phyloP scores from a whole-genome alignment of 2,329 filamentous ascomycete genomes.

The Penicillium sp. region DNA sequence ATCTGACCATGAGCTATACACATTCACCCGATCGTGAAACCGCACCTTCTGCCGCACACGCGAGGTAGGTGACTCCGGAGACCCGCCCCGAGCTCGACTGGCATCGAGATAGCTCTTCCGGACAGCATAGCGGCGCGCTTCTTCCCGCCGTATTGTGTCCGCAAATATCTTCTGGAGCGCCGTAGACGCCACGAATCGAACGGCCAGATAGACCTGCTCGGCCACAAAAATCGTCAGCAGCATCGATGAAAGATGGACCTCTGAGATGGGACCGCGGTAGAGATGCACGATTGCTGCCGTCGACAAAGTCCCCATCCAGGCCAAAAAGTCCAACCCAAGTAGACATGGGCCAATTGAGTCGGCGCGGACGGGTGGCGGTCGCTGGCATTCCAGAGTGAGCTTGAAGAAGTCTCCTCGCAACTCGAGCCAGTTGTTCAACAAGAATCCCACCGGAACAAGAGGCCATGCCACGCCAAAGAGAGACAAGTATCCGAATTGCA shows the following conservation, averaged over 20 bases:
- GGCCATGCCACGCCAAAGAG: slow-evolving; percentile 95
- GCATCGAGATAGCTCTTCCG: slow-evolving; percentile 66
- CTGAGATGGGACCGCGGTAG: slow-evolving; percentile 63
- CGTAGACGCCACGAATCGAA: slow-evolving; percentile 63
- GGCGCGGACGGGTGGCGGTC: slow-evolving; percentile 80
- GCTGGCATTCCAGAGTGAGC: slow-evolving; percentile 80
- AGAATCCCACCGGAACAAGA: slow-evolving; percentile 78
- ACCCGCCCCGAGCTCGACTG: slow-evolving; percentile 8
- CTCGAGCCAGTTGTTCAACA: slow-evolving; percentile 95
- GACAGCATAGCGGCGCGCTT: slow-evolving; percentile 68
- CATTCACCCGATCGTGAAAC: slow-evolving; percentile 32
- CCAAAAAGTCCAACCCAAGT: slow-evolving; percentile 76
- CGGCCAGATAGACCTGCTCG: slow-evolving; percentile 75
- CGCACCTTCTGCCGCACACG: slow-evolving; percentile 26
- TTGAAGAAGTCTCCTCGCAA: slow-evolving; percentile 90
- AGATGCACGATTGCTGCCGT: slow-evolving; percentile 83
- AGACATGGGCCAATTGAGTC: slow-evolving; percentile 95
- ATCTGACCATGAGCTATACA: slow-evolving; percentile 25
- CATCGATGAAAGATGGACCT: slow-evolving; percentile 69
- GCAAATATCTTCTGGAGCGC: slow-evolving; percentile 73
- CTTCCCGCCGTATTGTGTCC: slow-evolving; percentile 74
- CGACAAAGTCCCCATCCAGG: slow-evolving; percentile 86
- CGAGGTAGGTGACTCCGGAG: slow-evolving; percentile 8
- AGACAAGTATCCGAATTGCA: slow-evolving; percentile 82
- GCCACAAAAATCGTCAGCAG: slow-evolving; percentile 72